Percentiles rank a stretch among this genome's conserved stretches.
Conservation (phyloP, 305 asterid genomes). For the Fraxinus sp. region DNA sequence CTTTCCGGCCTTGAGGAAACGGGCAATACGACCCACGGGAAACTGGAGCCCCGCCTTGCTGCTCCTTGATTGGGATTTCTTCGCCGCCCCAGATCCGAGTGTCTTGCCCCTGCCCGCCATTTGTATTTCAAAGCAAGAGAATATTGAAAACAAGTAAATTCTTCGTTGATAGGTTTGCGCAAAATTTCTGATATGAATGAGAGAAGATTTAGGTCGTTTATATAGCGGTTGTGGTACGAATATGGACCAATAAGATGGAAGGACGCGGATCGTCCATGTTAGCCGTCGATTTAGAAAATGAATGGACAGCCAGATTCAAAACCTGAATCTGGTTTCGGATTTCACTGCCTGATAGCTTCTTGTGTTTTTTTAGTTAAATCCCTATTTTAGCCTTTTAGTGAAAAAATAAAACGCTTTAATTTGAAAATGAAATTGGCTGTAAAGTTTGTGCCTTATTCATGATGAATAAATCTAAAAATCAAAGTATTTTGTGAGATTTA, state of each 20-base stretch:
- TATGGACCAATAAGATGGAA: slow-evolving; percentile 5
- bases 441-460: background rate
- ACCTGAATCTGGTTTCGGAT: background rate
- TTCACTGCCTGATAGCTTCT: background rate
- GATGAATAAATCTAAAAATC: background rate
- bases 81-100: slow-evolving; percentile 4
- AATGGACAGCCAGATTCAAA: background rate
- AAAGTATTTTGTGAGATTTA: too few relatives aligned
- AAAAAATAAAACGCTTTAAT: background rate
- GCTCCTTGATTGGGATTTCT: slow-evolving; percentile 13
- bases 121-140: background rate
- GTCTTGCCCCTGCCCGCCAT: slow-evolving; percentile 16
- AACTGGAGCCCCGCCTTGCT: slow-evolving; percentile 15
- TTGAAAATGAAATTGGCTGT: background rate
- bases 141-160: background rate
- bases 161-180: background rate
- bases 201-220: background rate
- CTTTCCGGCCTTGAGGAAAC: slow-evolving; percentile 11
- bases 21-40: slow-evolving; percentile 12
- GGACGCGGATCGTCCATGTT: background rate
- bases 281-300: slow-evolving; percentile 3
- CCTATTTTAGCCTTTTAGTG: background rate
- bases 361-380: background rate
- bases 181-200: background rate
- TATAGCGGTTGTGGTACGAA: background rate